Conservation (phyloP, 2,329 filamentous ascomycete genomes). For the Ophiostoma ulmi region DNA sequence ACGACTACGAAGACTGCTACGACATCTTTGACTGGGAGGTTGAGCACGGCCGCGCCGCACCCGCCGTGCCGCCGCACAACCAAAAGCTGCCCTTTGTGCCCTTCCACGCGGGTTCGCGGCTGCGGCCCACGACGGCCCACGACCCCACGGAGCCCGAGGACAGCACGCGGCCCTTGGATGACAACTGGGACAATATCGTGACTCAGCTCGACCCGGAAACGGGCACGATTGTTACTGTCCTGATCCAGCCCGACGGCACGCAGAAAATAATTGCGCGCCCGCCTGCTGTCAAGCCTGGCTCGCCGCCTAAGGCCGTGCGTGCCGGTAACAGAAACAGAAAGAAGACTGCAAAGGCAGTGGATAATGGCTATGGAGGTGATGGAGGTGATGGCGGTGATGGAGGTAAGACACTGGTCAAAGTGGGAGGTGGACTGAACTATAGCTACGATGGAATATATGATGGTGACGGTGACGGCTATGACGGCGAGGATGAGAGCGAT, state of each 20-base stretch:
- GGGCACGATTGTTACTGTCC: neutral
- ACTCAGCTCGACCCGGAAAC: neutral
- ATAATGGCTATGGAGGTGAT: no score
- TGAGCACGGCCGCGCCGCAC: slow-evolving; percentile 17
- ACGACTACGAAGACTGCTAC: slow-evolving; percentile 10
- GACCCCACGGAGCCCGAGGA: slow-evolving; percentile 7
- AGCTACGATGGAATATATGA: no score
- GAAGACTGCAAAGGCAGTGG: no score
- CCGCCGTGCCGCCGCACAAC: slow-evolving; percentile 17
- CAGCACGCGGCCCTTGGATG: neutral
- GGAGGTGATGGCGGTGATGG: no score
- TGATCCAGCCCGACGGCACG: neutral
- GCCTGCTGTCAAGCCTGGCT: no score
- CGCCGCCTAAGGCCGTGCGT: no score
- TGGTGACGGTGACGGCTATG: no score
- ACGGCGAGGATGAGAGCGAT: no score
- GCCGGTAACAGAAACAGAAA: no score
- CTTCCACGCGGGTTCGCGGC: neutral
- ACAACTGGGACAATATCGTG: neutral
- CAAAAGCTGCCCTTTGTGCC: neutral
- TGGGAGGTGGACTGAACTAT: no score
- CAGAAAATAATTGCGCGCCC: neutral
- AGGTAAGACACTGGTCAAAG: no score
- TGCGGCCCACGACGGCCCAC: neutral
- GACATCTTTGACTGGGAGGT: slow-evolving; percentile 19